These are phyloP conservation scores for Agrocybe pediades DNA, from an alignment of 768 basidiomycete genomes.

Conservation along the genomic window DNA sequence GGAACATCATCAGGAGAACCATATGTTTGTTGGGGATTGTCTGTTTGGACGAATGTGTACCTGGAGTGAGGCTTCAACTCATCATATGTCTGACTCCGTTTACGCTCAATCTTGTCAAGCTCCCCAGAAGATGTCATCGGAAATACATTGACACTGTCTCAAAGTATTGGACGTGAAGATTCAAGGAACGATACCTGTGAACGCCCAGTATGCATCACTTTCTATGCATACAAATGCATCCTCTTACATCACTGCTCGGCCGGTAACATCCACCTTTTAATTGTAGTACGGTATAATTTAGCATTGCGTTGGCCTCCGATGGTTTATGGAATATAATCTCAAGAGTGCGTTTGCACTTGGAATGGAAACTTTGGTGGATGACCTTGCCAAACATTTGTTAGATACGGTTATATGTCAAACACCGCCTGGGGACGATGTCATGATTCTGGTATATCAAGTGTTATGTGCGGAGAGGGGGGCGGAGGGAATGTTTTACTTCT, in stretches of 20 bases:
- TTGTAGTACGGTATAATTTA: slow-evolving; percentile 41
- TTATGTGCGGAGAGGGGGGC: not conserved
- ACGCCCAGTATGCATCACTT: slow-evolving; percentile 32
- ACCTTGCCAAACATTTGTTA: slow-evolving; percentile 32
- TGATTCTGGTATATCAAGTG: slow-evolving; percentile 25
- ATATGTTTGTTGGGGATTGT: slow-evolving; percentile 32
- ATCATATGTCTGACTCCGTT: not conserved
- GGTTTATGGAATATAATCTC: slow-evolving; percentile 58
- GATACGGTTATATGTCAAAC: slow-evolving; percentile 20
- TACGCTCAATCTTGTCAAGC: slow-evolving; percentile 18
- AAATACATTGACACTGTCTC: slow-evolving; percentile 36
- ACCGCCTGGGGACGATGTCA: slow-evolving; percentile 37
- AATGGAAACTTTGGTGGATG: slow-evolving; percentile 15
- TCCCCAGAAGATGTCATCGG: slow-evolving; percentile 32
- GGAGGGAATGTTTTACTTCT: no score
- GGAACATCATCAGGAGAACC: slow-evolving; percentile 36
- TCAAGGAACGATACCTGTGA: slow-evolving; percentile 36
- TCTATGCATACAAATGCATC: slow-evolving; percentile 56
- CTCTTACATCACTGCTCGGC: slow-evolving; percentile 56
- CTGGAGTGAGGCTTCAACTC: slow-evolving; percentile 26
- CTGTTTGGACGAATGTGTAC: slow-evolving; percentile 42
- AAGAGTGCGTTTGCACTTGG: slow-evolving; percentile 38
- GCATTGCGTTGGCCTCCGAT: slow-evolving; percentile 54
- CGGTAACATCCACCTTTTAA: slow-evolving; percentile 41
- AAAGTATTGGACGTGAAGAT: slow-evolving; percentile 29